phyloP scores from a whole-genome alignment of 2,329 filamentous ascomycete species.

The Sporothrix brunneoviolacea region DNA sequence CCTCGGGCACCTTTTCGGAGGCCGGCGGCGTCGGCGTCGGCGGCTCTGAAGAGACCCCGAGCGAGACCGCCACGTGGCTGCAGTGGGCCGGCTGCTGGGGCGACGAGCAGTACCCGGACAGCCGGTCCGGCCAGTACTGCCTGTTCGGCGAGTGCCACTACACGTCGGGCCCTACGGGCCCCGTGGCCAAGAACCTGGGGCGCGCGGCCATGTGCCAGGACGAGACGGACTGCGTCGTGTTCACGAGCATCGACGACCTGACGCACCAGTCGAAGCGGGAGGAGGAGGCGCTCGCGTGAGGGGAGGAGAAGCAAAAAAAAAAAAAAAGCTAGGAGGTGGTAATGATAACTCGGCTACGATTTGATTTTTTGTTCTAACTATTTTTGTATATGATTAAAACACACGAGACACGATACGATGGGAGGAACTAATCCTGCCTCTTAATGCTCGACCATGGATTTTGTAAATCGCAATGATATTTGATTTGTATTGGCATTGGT shows the following conservation, averaged over 20 bases:
- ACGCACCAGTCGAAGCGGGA: constrained; percentile 17
- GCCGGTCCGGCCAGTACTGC: constrained; percentile 19
- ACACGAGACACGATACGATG: no score
- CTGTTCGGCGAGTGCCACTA: constrained; percentile 21
- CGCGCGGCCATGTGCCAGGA: constrained; percentile 19
- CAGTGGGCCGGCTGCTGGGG: constrained; percentile 21
- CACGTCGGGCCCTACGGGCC: constrained; percentile 21
- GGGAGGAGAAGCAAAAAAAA: no score
- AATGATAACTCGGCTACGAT: no score
- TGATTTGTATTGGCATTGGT: no score
- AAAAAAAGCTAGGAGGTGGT: no score
- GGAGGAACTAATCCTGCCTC: no score
- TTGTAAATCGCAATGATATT: no score
- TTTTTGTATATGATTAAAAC: no score
- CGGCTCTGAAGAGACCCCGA: constrained; percentile 10
- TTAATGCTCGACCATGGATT: no score
- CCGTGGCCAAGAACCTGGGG: constrained; percentile 20
- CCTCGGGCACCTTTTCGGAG: constrained; percentile 11
- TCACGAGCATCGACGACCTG: constrained; percentile 16
- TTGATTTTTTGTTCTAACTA: no score
- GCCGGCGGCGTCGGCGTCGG: constrained; percentile 12
- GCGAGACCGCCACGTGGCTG: constrained; percentile 18
- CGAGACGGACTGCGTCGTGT: constrained; percentile 16
- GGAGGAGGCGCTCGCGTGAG: no score
- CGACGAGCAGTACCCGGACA: constrained; percentile 19